Base-by-base conservation (phyloP, 75 land plant species). In the Chamaecyparis obtusa region DNA sequence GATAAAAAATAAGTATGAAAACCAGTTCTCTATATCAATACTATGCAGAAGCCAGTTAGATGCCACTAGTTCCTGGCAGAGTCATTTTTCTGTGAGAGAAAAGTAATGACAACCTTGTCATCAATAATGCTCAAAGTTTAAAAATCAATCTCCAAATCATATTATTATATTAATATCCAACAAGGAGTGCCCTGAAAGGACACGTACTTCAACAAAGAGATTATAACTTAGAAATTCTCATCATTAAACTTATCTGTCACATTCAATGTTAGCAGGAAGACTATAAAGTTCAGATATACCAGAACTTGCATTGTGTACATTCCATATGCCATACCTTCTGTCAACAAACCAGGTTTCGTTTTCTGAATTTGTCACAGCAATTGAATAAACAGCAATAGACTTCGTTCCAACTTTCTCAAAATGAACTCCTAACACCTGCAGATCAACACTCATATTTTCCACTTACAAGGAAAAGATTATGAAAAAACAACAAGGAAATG, bases 311-410 rank as follows among this genome's bases (percentile, higher is more conserved):
- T n/a, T 44, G 83, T 9, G 5, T 64, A 74, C 41, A 43, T 60
- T 24, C 33, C 64, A 41, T 37, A 39, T 57, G 54, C 6, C 75
- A 86, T n/a, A 96, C 99, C 99, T 96, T 93, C 99, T 91, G 86
- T 95, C 91, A 36, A 98, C 99, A 90, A 92, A 94, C 99, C 98
- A 96, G 85, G 95, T 95, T 85, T 93, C 90, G 84, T 89, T 90
- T 8, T 93, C 94, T 89, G 95, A 85, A 92, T 95, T 96, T 86
- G 96, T 91, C 27, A 98, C 98, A 83, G 92, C 92, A 87, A 98
- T 94, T 85, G 97, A 95, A 87, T 98, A 98, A 82, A 98, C 98
- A 77, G 95, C 99, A 91, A 98, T 96, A 60, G 99, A 89, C 87
- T 95, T 95, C 79, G 97, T 95, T 9, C 96, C 95, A 86, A 86